phyloP scores from a whole-genome alignment of 2,329 filamentous ascomycete genomes.

The Alternaria brassicicola region DNA sequence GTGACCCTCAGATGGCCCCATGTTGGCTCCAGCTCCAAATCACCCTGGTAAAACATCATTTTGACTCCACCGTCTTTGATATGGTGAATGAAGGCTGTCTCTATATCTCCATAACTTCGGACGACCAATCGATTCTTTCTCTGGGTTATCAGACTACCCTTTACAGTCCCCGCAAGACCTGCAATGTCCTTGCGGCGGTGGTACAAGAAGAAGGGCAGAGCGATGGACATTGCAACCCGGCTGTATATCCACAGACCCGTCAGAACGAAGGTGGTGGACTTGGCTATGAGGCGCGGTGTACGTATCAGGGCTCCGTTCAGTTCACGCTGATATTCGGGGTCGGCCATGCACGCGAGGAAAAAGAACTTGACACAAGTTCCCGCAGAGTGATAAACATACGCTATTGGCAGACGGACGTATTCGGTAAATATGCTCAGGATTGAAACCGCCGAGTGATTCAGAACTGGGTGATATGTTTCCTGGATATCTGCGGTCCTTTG shows the following conservation, averaged over 20 bases:
- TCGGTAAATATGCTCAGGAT: conserved; percentile 31
- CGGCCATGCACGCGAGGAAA: conserved; percentile 58
- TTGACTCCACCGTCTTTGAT: conserved; percentile 47
- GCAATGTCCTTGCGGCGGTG: conserved; percentile 57
- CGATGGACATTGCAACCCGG: conserved; percentile 52
- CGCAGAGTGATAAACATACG: conserved; percentile 52
- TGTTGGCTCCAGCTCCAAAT: conserved; percentile 54
- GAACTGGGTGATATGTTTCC: conserved; percentile 37
- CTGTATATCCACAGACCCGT: conserved; percentile 58
- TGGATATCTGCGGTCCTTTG: conserved; percentile 44
- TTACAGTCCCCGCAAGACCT: conserved; percentile 56
- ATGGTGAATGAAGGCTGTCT: conserved; percentile 57
- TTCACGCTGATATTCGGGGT: conserved; percentile 60
- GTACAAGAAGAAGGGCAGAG: conserved; percentile 57
- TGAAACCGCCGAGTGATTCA: conserved; percentile 36
- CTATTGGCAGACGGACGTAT: conserved; percentile 44
- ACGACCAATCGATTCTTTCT: conserved; percentile 57
- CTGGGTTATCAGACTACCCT: conserved; percentile 56
- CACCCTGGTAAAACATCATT: conserved; percentile 45
- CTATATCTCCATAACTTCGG: conserved; percentile 55
- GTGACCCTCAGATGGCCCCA: conserved; percentile 54
- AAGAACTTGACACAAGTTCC: conserved; percentile 57
- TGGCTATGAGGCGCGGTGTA: conserved; percentile 45
- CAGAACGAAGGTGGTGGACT: conserved; percentile 50
- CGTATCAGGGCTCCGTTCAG: conserved; percentile 53